phyloP scores from a whole-genome alignment of 1,284 basidiomycete species.

The Thelephora terrestris region DNA sequence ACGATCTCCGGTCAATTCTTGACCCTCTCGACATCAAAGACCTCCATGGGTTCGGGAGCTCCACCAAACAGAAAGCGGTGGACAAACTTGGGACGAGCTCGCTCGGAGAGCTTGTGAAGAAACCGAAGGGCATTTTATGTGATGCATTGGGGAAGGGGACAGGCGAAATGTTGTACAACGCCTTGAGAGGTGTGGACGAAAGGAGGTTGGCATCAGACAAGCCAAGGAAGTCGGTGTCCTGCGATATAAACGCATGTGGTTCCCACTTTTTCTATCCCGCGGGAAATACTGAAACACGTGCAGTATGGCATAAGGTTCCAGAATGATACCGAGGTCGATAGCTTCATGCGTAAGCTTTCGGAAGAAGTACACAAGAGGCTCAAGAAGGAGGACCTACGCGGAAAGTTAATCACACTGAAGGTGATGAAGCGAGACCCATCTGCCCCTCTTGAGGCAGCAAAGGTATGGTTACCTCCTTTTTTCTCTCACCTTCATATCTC shows the following conservation, averaged over 20 bases:
- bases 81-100: constrained; percentile 69
- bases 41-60: constrained; percentile 81
- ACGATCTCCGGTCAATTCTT: constrained; percentile 50
- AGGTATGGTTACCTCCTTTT: constrained; percentile 37
- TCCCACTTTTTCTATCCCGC: constrained; percentile 6
- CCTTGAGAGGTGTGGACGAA: constrained; percentile 76
- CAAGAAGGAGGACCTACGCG: constrained; percentile 55
- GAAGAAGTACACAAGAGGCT: constrained; percentile 68
- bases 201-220: constrained; percentile 75
- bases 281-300: constrained; percentile 9
- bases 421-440: constrained; percentile 81
- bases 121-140: constrained; percentile 55
- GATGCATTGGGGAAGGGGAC: constrained; percentile 73
- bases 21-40: constrained; percentile 76
- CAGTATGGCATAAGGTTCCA: constrained; percentile 95
- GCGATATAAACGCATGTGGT: constrained; percentile 77
- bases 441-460: constrained; percentile 88
- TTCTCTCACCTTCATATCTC: constrained; percentile 1
- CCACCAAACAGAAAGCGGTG: constrained; percentile 60
- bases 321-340: constrained; percentile 69
- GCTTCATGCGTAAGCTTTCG: constrained; percentile 67
- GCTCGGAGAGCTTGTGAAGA: constrained; percentile 56
- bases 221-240: constrained; percentile 78
- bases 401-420: constrained; percentile 73
- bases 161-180: constrained; percentile 80